Evolutionary conservation across 805 yeast species (phyloP).

Genomic region (Lipomyces yamadae): DNA sequence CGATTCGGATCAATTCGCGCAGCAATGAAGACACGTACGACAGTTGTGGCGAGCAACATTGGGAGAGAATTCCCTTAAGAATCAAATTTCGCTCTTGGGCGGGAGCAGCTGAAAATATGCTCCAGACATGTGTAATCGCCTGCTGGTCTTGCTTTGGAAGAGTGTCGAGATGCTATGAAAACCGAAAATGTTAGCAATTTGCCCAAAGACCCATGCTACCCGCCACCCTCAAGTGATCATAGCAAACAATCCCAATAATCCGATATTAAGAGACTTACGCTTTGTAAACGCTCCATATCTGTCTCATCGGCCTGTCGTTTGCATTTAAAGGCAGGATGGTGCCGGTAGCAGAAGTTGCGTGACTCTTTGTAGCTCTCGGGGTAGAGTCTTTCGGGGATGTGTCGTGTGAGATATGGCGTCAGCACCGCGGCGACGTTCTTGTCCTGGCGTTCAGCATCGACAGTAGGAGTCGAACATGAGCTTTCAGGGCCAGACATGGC

Average conservation of each 20-base stretch:
- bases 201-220: no score
- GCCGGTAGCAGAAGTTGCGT: conserved; percentile 78
- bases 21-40: conserved; percentile 85
- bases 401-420: conserved; percentile 33
- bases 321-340: conserved; percentile 84
- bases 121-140: conserved; percentile 82
- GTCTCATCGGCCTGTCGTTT: conserved; percentile 68
- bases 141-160: conserved; percentile 69
- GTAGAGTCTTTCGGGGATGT: conserved; percentile 32
- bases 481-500: neutral
- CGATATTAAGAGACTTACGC: conserved; percentile 23
- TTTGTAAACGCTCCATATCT: conserved; percentile 68
- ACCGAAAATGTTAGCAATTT: conserved; percentile 24
- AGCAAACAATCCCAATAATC: conserved; percentile 45
- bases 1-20: conserved; percentile 78
- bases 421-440: conserved; percentile 21
- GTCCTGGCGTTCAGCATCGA: conserved; percentile 2
- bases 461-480: neutral
- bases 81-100: conserved; percentile 72
- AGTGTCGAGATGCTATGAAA: conserved; percentile 50
- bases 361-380: conserved; percentile 36
- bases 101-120: conserved; percentile 77
- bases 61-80: conserved; percentile 79
- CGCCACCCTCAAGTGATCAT: conserved; percentile 42
- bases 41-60: conserved; percentile 93